Evolutionary conservation across 441 rosid genomes (phyloP).

Genomic region (Pelargonium fulgidum): DNA sequence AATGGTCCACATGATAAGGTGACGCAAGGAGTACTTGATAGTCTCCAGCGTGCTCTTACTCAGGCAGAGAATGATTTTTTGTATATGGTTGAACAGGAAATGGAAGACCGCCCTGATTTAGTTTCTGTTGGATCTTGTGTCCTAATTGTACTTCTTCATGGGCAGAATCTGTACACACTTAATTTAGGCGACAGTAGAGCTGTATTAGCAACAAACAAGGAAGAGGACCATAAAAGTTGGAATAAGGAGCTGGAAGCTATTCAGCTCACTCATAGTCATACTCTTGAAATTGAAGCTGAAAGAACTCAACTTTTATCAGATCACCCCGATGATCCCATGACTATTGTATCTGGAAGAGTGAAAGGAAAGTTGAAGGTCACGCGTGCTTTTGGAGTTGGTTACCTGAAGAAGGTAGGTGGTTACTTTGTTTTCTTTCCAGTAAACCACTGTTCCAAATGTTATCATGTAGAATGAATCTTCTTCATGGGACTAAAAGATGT

Average conservation of each 20-base stretch:
- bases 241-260: constrained; percentile 44
- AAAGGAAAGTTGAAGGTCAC: constrained; percentile 91
- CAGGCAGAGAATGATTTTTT: constrained; percentile 84
- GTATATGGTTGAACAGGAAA: constrained; percentile 90
- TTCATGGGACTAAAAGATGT: neutral
- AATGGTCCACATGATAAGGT: neutral
- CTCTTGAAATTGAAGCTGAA: constrained; percentile 72
- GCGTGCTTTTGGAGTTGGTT: constrained; percentile 90
- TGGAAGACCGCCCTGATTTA: constrained; percentile 89
- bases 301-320: constrained; percentile 48
- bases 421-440: neutral
- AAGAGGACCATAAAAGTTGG: constrained; percentile 20
- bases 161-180: constrained; percentile 61
- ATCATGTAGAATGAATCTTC: neutral
- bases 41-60: constrained; percentile 61
- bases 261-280: constrained; percentile 80
- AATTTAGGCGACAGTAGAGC: constrained; percentile 94
- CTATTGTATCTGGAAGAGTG: constrained; percentile 62
- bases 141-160: constrained; percentile 67
- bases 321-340: constrained; percentile 75
- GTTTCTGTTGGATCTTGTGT: constrained; percentile 94
- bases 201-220: constrained; percentile 61
- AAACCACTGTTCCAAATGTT: neutral
- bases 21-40: constrained; percentile 51
- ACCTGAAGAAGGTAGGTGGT: constrained; percentile 66